Evolutionary conservation across 176 grass and related monocot species (phyloP).

Genomic region (Avena insularis): DNA sequence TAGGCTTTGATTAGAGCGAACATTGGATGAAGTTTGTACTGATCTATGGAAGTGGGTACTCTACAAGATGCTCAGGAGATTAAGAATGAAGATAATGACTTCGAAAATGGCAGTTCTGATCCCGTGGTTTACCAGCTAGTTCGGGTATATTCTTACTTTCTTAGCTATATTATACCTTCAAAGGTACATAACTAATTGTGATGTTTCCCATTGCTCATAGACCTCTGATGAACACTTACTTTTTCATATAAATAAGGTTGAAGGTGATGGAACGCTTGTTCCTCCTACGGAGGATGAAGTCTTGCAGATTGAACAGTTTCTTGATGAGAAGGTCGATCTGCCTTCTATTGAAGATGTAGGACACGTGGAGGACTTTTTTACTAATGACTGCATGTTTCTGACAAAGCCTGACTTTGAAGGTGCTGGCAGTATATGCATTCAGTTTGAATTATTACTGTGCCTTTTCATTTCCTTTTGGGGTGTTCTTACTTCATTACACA

Average conservation of each 20-base stretch:
- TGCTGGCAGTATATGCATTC: constrained; percentile 38
- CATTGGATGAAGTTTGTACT: constrained; percentile 65
- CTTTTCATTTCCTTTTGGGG: constrained; percentile 38
- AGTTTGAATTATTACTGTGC: not conserved
- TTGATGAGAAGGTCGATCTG: constrained; percentile 76
- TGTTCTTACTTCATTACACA: constrained; percentile 35
- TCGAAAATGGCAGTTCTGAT: constrained; percentile 54
- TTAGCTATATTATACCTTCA: constrained; percentile 29
- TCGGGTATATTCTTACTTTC: constrained; percentile 64
- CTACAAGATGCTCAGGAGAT: constrained; percentile 46
- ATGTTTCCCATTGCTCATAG: constrained; percentile 19
- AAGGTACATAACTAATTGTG: not conserved
- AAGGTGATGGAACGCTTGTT: constrained; percentile 95
- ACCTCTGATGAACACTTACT: constrained; percentile 8
- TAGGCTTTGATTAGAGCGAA: constrained; percentile 21
- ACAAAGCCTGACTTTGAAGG: constrained; percentile 73
- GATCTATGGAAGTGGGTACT: constrained; percentile 68
- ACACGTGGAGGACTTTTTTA: constrained; percentile 55
- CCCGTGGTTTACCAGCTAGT: constrained; percentile 97
- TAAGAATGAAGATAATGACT: constrained; percentile 55
- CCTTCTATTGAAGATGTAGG: constrained; percentile 58
- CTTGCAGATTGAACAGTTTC: constrained; percentile 77
- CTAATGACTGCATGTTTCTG: constrained; percentile 52
- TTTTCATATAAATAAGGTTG: constrained; percentile 62
- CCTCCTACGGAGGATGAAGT: constrained; percentile 96